Evolutionary conservation across 441 rosid genomes (phyloP), one percentile per base, ranked within the genome.

Genomic region (Metrosideros polymorpha): DNA sequence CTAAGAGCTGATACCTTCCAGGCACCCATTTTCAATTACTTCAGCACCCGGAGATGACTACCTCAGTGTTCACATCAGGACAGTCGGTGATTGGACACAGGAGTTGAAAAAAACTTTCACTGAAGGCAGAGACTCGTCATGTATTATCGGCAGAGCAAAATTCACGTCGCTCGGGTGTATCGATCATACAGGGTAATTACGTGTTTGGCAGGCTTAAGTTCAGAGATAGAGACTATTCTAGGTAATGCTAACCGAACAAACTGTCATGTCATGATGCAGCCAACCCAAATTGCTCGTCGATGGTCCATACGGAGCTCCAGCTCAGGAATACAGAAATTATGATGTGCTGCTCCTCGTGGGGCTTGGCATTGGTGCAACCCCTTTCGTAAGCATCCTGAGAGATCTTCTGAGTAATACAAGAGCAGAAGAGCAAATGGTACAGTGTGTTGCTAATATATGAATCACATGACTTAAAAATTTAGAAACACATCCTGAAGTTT

Each of bases 11-110:
- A 51, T 45, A 52, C 86, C 84, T 86, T 88, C 49, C 93, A 98
- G 99, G 99, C 99, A 96, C 87, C 99, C 99, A 53, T 98, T 98
- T 91, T 98, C 99, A n/a, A 93, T 97, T 83, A 96, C 99, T 89
- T 97, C 99, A 19, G 99, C 99, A 77, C 98, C 99, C 82, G 98
- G 96, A 83, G 99, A 98, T 87, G 91, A 93, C 71, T 89, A 89
- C 86, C 96, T 98, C 50, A 98, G 99, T 79, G 96, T 98, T 90
- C 99, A 98, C 86, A 95, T 98, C 89, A 89, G 98, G 87, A 93
- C 92, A 47, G 95, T 93, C 7, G 99, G 99, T 87, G 99, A 98
- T 87, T 98, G 99, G 99, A 98, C 99, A 10, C 91, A 92, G 82
- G 98, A 98, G 89, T 63, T 98, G 92, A 93, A 92, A 89, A 91